These are phyloP conservation scores for Zygoascus flipseniorum DNA, from an alignment of 805 yeast genomes.

Conservation along the genomic window DNA sequence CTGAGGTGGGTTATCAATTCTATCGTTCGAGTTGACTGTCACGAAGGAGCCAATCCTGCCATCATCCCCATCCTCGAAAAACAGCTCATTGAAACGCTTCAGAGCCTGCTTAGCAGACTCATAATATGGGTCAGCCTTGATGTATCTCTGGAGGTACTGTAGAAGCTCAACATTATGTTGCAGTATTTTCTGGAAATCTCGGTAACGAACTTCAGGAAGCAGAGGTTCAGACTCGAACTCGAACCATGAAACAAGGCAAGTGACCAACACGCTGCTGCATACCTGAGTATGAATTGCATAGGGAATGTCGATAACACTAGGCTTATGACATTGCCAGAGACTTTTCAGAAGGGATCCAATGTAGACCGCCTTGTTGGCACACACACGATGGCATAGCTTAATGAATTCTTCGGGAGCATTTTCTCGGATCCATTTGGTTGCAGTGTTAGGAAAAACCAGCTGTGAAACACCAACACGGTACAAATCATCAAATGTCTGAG, in stretches of 20 bases:
- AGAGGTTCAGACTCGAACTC: neutral
- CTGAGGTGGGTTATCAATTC: slow-evolving; percentile 8
- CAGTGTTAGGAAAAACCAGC: slow-evolving; percentile 7
- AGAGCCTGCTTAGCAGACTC: slow-evolving; percentile 5
- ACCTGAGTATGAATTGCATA: slow-evolving; percentile 7
- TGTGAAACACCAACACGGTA: slow-evolving; percentile 8
- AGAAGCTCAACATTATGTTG: slow-evolving; percentile 2
- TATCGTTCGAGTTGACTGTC: neutral
- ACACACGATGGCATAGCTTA: slow-evolving; percentile 1
- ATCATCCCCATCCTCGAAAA: neutral
- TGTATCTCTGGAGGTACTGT: neutral
- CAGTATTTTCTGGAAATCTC: neutral
- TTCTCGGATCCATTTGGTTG: slow-evolving; percentile 7
- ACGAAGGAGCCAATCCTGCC: neutral
- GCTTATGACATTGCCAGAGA: neutral
- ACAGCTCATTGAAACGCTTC: neutral
- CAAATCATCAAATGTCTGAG: slow-evolving; percentile 7
- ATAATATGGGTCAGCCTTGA: slow-evolving; percentile 5
- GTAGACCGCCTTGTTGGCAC: slow-evolving; percentile 2
- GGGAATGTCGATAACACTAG: slow-evolving; percentile 5
- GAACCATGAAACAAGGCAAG: slow-evolving; percentile 6
- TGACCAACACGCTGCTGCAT: slow-evolving; percentile 5
- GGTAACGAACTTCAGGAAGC: neutral
- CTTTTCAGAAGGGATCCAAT: neutral
- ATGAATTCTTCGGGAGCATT: slow-evolving; percentile 8